A percentile compares a stretch with the other conserved stretches of the same genome.
phyloP scores from a whole-genome alignment of 2,329 filamentous ascomycete genomes.

The Alternaria sp. region DNA sequence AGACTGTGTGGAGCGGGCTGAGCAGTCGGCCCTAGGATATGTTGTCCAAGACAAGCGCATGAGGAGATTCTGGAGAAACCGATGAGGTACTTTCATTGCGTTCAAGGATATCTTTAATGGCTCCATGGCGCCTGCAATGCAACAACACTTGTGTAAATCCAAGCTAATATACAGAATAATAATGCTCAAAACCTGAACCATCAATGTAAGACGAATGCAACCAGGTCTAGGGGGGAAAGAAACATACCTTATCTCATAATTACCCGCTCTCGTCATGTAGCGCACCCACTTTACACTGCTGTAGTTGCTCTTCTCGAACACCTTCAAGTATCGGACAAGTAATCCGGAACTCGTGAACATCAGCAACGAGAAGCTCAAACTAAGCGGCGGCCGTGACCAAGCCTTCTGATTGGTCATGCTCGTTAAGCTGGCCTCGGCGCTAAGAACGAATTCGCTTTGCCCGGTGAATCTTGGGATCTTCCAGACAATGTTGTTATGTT shows the following conservation, averaged over 20 bases:
- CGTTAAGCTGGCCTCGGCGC: constrained; percentile 89
- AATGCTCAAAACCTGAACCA: constrained; percentile 18
- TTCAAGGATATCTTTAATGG: constrained; percentile 19
- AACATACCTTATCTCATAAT: constrained; percentile 88
- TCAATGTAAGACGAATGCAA: not conserved
- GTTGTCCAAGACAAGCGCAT: not conserved
- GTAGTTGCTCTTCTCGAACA: constrained; percentile 99
- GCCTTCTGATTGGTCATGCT: constrained; percentile 98
- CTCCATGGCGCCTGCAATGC: constrained; percentile 38
- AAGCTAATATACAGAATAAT: constrained; percentile 6
- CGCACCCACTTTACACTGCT: constrained; percentile 99
- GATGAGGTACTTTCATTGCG: constrained; percentile 14
- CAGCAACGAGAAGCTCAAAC: constrained; percentile 88
- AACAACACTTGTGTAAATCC: constrained; percentile 15
- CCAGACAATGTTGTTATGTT: constrained; percentile 98
- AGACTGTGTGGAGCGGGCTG: not conserved
- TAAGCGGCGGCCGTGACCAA: constrained; percentile 93
- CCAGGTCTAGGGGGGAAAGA: not conserved
- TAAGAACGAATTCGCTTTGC: constrained; percentile 95
- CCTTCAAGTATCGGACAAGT: constrained; percentile 93
- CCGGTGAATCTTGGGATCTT: constrained; percentile 98
- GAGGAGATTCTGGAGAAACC: constrained; percentile 1
- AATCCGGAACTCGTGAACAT: constrained; percentile 98
- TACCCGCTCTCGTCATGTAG: constrained; percentile 98
- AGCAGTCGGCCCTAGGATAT: not conserved